Percentiles rank a stretch among this genome's conserved stretches.
phyloP scores from a whole-genome alignment of 768 basidiomycete genomes.

The Psilocybe tampanensis region DNA sequence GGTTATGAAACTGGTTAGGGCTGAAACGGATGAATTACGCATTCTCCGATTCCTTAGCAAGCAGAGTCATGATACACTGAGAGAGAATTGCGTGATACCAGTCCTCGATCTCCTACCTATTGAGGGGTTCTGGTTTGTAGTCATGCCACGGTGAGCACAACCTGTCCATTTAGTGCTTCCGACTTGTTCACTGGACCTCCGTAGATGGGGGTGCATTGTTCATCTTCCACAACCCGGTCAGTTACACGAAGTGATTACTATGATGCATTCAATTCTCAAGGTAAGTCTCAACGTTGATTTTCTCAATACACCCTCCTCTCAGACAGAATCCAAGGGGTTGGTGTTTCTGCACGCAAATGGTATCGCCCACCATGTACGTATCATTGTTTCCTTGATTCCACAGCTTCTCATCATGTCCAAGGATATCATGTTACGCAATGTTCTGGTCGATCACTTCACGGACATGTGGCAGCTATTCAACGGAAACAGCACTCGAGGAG shows the following conservation, averaged over 20 bases:
- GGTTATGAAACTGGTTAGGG: constrained; percentile 24
- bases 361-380: constrained; percentile 20
- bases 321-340: constrained; percentile 16
- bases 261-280: constrained; percentile 8
- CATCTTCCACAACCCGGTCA: too few species aligned
- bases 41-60: constrained; percentile 18
- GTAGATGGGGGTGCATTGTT: too few species aligned
- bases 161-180: constrained; percentile 14
- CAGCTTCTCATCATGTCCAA: neutral
- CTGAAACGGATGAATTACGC: constrained; percentile 21
- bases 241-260: too few species aligned
- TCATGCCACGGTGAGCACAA: constrained; percentile 29
- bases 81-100: constrained; percentile 17
- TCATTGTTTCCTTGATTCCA: neutral
- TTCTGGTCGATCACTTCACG: neutral
- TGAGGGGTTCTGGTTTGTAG: constrained; percentile 24
- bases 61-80: constrained; percentile 1
- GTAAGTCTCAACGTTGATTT: too few species aligned
- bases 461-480: neutral
- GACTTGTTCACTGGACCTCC: too few species aligned
- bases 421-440: constrained; percentile 3
- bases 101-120: constrained; percentile 24
- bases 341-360: constrained; percentile 20
- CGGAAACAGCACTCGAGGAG: neutral
- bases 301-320: too few species aligned